Evolutionary conservation across 164 flowering plant species (phyloP).

Genomic region (Magnolia sinica): DNA sequence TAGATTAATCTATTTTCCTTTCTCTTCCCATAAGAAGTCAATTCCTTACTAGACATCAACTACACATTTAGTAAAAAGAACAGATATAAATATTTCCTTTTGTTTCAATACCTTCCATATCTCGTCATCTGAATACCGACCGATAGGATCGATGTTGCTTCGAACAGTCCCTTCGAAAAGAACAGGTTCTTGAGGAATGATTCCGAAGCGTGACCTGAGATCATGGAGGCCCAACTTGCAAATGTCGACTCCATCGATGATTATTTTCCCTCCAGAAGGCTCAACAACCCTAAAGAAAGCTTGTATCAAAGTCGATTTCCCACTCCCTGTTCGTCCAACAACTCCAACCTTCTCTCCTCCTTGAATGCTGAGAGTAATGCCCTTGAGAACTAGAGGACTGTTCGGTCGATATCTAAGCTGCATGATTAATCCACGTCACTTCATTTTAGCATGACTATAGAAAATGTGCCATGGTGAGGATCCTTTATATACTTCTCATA

Average conservation of each 20-base stretch:
- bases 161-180: constrained; percentile 93
- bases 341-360: constrained; percentile 96
- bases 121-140: constrained; percentile 74
- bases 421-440: not conserved
- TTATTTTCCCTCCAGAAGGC: constrained; percentile 73
- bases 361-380: constrained; percentile 55
- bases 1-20: no score
- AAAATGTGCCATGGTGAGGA: not conserved
- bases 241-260: constrained; percentile 77
- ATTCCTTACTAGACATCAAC: not conserved
- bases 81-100: not conserved
- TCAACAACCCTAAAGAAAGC: constrained; percentile 86
- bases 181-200: constrained; percentile 97
- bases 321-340: constrained; percentile 96
- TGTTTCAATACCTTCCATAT: constrained; percentile 75
- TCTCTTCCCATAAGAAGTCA: not conserved
- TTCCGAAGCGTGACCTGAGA: constrained; percentile 87
- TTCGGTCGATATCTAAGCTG: constrained; percentile 91
- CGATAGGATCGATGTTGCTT: constrained; percentile 85
- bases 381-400: constrained; percentile 84
- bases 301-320: constrained; percentile 88
- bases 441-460: not conserved
- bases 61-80: no score
- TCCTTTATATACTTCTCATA: not conserved
- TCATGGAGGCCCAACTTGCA: constrained; percentile 75